Evolutionary conservation across 257 asterid genomes (phyloP).

Genomic region (Salvia rosmarinus): DNA sequence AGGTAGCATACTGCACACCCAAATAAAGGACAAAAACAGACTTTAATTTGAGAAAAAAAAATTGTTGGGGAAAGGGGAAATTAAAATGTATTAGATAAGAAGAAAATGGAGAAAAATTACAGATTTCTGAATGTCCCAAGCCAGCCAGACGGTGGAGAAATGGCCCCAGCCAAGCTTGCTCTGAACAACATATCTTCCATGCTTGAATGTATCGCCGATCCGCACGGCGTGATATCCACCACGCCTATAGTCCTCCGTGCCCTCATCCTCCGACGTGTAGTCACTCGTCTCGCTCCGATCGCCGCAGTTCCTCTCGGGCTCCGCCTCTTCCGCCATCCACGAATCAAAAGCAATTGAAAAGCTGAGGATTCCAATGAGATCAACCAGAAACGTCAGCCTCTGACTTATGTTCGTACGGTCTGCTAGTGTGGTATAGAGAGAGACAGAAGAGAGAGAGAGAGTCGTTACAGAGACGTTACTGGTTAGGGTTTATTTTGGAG

Average conservation of each 20-base stretch:
- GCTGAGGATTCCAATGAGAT: background rate
- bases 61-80: too few species aligned
- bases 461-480: background rate
- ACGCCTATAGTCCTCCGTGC: slow-evolving; percentile 89
- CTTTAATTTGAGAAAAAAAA: too few species aligned
- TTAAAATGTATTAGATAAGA: background rate
- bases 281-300: slow-evolving; percentile 84
- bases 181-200: slow-evolving; percentile 90
- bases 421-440: background rate
- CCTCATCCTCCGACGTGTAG: slow-evolving; percentile 91
- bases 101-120: slow-evolving; percentile 36
- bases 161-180: slow-evolving; percentile 99
- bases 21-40: background rate
- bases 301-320: slow-evolving; percentile 45
- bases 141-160: slow-evolving; percentile 98
- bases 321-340: slow-evolving; percentile 61
- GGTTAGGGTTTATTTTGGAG: slow-evolving; percentile 19
- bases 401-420: background rate
- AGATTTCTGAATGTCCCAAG: slow-evolving; percentile 89
- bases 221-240: slow-evolving; percentile 99
- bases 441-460: background rate
- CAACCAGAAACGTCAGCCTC: background rate
- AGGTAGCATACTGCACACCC: background rate
- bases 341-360: background rate
- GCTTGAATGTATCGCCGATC: slow-evolving; percentile 84